phyloP scores from a whole-genome alignment of 2,329 filamentous ascomycete genomes.

The Neoscytalidium dimidiatum region DNA sequence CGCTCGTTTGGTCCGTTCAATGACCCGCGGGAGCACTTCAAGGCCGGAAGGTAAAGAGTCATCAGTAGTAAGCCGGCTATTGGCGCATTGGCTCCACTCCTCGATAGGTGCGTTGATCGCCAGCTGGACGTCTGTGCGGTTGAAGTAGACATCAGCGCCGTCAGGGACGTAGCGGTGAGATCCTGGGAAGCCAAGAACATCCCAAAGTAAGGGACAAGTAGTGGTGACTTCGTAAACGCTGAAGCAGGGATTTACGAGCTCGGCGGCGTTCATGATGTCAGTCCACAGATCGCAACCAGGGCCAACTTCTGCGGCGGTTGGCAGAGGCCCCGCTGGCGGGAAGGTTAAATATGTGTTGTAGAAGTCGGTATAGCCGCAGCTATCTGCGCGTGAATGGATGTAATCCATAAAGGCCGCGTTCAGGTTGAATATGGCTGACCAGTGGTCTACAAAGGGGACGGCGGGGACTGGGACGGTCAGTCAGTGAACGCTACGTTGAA shows the following conservation, averaged over 20 bases:
- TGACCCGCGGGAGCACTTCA: constrained; percentile 70
- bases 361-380: constrained; percentile 65
- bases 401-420: constrained; percentile 60
- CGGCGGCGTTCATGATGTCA: constrained; percentile 39
- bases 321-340: constrained; percentile 65
- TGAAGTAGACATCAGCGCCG: constrained; percentile 50
- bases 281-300: constrained; percentile 55
- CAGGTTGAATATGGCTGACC: constrained; percentile 61
- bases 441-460: constrained; percentile 62
- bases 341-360: constrained; percentile 64
- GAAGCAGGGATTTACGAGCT: constrained; percentile 52
- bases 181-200: too few relatives aligned
- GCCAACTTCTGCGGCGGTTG: constrained; percentile 41
- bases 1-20: constrained; percentile 69
- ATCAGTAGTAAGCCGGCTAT: too few relatives aligned
- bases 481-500: constrained; percentile 53
- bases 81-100: too few relatives aligned
- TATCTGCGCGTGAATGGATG: constrained; percentile 54
- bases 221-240: constrained; percentile 50
- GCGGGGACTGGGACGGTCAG: constrained; percentile 55
- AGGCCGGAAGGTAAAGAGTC: too few relatives aligned
- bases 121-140: constrained; percentile 52
- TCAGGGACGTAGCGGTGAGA: constrained; percentile 45
- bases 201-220: constrained; percentile 37
- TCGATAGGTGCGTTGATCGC: constrained; percentile 65